Conservation (phyloP, 2,329 filamentous ascomycete genomes). For the Hypoxylon sp. region DNA sequence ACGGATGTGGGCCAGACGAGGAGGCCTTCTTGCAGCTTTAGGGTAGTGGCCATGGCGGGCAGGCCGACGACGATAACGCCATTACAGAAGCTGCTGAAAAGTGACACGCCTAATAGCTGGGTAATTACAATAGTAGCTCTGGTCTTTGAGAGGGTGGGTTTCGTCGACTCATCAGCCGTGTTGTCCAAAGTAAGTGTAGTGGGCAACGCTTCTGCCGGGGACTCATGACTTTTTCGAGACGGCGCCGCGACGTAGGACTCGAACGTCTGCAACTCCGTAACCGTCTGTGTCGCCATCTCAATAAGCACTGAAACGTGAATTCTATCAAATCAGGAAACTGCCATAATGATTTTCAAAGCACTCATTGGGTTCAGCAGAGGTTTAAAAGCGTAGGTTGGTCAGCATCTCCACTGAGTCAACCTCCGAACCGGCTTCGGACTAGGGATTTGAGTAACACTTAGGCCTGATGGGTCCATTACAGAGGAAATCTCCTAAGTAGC, state of each 20-base stretch:
- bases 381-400: neutral
- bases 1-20: slow-evolving; percentile 12
- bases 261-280: neutral
- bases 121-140: neutral
- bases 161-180: neutral
- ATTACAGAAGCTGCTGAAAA: slow-evolving; percentile 13
- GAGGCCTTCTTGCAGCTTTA: slow-evolving; percentile 2
- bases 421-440: neutral
- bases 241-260: neutral
- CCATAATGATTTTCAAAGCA: neutral
- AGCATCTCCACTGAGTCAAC: neutral
- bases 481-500: too few species aligned
- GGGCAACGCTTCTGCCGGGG: neutral
- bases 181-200: neutral
- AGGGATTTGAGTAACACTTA: too few species aligned
- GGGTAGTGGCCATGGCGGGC: slow-evolving; percentile 1
- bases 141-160: neutral
- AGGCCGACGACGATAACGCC: slow-evolving; percentile 1
- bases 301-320: neutral
- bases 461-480: too few species aligned
- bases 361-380: neutral
- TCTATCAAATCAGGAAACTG: neutral
- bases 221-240: neutral
- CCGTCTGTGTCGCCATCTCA: neutral
- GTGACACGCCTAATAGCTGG: neutral